These are phyloP conservation scores for Trametes villosa DNA, from an alignment of 768 basidiomycete species.

Conservation along the genomic window DNA sequence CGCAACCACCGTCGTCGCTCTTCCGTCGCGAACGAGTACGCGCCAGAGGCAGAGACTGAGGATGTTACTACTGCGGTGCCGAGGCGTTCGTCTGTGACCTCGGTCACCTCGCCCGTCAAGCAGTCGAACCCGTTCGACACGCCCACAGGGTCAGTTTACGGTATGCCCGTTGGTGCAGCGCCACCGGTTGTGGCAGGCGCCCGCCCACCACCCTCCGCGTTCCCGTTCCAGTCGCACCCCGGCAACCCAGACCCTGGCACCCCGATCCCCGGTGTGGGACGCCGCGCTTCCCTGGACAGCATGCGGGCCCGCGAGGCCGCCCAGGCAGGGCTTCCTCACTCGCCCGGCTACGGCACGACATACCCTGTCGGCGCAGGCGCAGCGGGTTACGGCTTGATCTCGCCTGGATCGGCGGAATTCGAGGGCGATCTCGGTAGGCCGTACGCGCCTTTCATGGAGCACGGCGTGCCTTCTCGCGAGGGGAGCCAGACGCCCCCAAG, in stretches of 20 bases:
- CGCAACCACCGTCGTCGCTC: slow-evolving; percentile 32
- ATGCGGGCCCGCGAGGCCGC: slow-evolving; percentile 23
- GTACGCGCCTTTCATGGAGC: slow-evolving; percentile 54
- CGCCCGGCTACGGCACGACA: slow-evolving; percentile 20
- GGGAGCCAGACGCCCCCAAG: slow-evolving; percentile 25
- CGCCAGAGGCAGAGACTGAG: slow-evolving; percentile 13
- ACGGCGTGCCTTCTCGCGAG: slow-evolving; percentile 30
- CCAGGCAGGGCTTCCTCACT: slow-evolving; percentile 7
- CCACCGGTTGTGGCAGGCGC: slow-evolving; percentile 3
- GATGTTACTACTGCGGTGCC: slow-evolving; percentile 1
- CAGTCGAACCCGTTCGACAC: slow-evolving; percentile 24
- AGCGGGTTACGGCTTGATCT: slow-evolving; percentile 25
- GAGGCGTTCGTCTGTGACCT: slow-evolving; percentile 2
- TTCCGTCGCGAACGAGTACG: slow-evolving; percentile 26
- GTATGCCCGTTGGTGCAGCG: slow-evolving; percentile 12
- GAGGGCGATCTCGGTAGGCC: slow-evolving; percentile 38
- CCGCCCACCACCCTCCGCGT: slow-evolving; percentile 47
- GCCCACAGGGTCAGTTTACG: slow-evolving; percentile 21
- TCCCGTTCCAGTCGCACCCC: slow-evolving; percentile 64
- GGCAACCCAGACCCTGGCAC: slow-evolving; percentile 69
- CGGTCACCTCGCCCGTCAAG: slow-evolving; percentile 6
- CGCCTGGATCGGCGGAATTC: slow-evolving; percentile 15
- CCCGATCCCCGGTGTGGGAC: slow-evolving; percentile 43
- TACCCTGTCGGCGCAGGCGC: slow-evolving; percentile 23
- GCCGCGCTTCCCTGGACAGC: slow-evolving; percentile 42